A percentile compares a stretch with the other conserved stretches of the same genome.
phyloP scores from a whole-genome alignment of 2,329 filamentous ascomycete genomes.

The Thermomyces lanuginosus region DNA sequence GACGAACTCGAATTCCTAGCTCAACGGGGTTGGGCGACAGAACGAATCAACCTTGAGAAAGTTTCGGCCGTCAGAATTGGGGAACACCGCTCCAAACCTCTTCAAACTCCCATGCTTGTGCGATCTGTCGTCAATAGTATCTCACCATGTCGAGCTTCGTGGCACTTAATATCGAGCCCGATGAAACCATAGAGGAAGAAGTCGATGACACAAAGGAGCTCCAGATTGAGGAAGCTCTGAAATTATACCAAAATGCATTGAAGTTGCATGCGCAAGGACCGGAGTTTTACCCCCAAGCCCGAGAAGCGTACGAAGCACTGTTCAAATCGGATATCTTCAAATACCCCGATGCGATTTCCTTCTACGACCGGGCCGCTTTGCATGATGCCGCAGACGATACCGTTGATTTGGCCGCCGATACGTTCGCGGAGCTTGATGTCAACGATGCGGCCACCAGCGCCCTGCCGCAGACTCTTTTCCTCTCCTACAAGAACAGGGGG shows the following conservation, averaged over 20 bases:
- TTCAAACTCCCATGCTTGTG: too few species aligned
- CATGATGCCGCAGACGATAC: slow-evolving; percentile 28
- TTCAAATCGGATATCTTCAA: slow-evolving; percentile 89
- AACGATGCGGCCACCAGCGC: slow-evolving; percentile 64
- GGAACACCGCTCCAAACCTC: too few species aligned
- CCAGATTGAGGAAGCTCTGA: slow-evolving; percentile 91
- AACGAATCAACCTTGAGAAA: too few species aligned
- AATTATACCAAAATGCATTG: slow-evolving; percentile 79
- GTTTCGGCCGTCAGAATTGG: too few species aligned
- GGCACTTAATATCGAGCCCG: slow-evolving; percentile 84
- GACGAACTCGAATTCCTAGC: too few species aligned
- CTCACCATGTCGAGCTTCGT: slow-evolving; percentile 47
- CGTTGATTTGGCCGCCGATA: slow-evolving; percentile 12
- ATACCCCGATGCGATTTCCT: slow-evolving; percentile 72
- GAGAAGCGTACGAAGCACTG: slow-evolving; percentile 64
- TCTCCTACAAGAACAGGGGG: slow-evolving; percentile 90
- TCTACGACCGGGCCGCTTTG: slow-evolving; percentile 56
- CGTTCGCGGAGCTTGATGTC: slow-evolving; percentile 38
- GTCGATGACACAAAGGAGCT: slow-evolving; percentile 91
- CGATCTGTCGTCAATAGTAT: too few species aligned
- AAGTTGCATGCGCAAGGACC: slow-evolving; percentile 83
- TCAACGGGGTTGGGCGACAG: too few species aligned
- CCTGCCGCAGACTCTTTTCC: slow-evolving; percentile 73
- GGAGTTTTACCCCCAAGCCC: slow-evolving; percentile 56
- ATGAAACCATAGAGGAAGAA: slow-evolving; percentile 79